These are phyloP conservation scores for Fonsecaea pedrosoi DNA, from an alignment of 2,329 filamentous ascomycete species.

Conservation along the genomic window DNA sequence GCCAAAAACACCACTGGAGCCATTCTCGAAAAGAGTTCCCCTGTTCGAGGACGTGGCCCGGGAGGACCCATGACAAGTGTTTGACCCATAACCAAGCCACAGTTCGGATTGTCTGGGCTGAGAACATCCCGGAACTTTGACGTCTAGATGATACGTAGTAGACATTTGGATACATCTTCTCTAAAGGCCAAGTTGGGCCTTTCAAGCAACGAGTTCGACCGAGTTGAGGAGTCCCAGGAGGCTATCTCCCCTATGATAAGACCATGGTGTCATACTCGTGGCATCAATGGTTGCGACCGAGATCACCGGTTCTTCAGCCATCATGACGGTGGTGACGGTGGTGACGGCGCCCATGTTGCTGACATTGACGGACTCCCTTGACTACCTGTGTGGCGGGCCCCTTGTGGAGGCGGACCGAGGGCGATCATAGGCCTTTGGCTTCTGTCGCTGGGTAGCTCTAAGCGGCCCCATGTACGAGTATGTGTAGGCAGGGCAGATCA, in stretches of 20 bases:
- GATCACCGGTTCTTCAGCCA: not conserved
- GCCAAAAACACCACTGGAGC: conserved; percentile 13
- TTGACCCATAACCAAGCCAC: conserved; percentile 18
- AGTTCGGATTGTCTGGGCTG: conserved; percentile 7
- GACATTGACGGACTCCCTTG: conserved; percentile 13
- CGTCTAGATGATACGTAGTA: not conserved
- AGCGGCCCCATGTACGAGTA: conserved; percentile 7
- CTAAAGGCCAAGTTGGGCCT: not conserved
- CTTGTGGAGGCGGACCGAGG: conserved; percentile 35
- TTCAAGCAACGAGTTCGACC: not conserved
- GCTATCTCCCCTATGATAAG: not conserved
- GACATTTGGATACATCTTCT: not conserved
- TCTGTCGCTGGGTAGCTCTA: conserved; percentile 20
- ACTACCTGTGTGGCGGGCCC: conserved; percentile 21
- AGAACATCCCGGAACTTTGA: conserved; percentile 13
- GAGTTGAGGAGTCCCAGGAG: not conserved
- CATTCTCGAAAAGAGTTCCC: conserved; percentile 32
- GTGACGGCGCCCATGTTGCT: conserved; percentile 12
- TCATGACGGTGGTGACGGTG: not conserved
- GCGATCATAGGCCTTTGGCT: conserved; percentile 31
- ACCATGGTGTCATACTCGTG: conserved; percentile 2
- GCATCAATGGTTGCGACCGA: not conserved
- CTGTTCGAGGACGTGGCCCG: conserved; percentile 15
- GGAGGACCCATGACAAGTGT: conserved; percentile 20
- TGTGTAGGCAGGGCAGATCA: conserved; percentile 16